phyloP scores from a whole-genome alignment of 192 early-diverging fungal species.

The Haplosporangium gracile region DNA sequence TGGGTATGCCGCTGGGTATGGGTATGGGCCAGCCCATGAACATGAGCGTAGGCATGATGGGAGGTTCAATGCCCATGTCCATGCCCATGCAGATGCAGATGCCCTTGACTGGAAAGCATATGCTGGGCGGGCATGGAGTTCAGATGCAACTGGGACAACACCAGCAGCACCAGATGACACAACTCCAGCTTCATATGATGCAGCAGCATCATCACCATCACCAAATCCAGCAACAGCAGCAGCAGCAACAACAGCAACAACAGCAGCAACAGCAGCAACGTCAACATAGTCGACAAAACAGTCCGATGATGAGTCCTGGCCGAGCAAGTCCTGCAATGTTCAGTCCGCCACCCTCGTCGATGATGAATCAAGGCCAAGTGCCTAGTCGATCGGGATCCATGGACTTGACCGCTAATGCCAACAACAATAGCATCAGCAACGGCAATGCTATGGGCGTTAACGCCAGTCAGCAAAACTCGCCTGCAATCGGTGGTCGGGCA shows the following conservation, averaged over 20 bases:
- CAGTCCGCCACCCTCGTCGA: conserved; percentile 26
- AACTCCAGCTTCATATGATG: conserved; percentile 13
- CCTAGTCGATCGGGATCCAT: conserved; percentile 42
- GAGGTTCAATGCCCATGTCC: conserved; percentile 16
- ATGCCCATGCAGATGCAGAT: conserved; percentile 34
- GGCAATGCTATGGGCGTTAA: not conserved
- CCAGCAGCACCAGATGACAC: conserved; percentile 44
- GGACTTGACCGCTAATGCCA: conserved; percentile 13
- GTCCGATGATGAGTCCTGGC: conserved; percentile 48
- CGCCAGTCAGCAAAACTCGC: conserved; percentile 29
- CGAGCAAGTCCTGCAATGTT: conserved; percentile 42
- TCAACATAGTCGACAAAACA: conserved; percentile 35
- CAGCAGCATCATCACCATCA: conserved; percentile 31
- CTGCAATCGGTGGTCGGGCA: conserved; percentile 9
- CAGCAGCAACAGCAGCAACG: conserved; percentile 29
- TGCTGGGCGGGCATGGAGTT: conserved; percentile 34
- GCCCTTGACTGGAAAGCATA: conserved; percentile 30
- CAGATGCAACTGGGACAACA: conserved; percentile 46
- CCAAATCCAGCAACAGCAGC: conserved; percentile 26
- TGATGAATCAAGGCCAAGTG: conserved; percentile 23
- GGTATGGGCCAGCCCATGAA: conserved; percentile 28
- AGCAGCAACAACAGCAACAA: conserved; percentile 37
- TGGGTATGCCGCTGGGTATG: conserved; percentile 20
- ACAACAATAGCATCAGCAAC: not conserved
- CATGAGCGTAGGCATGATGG: conserved; percentile 16